phyloP scores from a whole-genome alignment of 805 yeast genomes.

The Candida ipomoeae region DNA sequence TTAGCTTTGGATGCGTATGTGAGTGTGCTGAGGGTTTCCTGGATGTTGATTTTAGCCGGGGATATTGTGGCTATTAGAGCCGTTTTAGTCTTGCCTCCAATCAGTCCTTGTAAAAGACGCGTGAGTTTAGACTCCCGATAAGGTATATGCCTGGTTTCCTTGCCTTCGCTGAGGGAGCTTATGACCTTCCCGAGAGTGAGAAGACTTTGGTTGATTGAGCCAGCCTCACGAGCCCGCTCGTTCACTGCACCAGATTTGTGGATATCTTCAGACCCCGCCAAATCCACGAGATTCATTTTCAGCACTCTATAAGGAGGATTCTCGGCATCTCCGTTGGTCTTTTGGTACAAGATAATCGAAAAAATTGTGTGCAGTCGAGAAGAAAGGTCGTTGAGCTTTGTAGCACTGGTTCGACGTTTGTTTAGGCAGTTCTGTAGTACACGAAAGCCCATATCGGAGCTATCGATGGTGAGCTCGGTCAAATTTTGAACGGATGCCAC shows the following conservation, averaged over 20 bases:
- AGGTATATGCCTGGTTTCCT: conserved; percentile 60
- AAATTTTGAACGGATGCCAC: conserved; percentile 59
- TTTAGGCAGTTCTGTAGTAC: conserved; percentile 54
- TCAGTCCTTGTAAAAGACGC: conserved; percentile 67
- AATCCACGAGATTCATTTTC: conserved; percentile 80
- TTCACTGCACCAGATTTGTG: conserved; percentile 81
- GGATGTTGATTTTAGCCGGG: conserved; percentile 72
- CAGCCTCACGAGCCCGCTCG: conserved; percentile 89
- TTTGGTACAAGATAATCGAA: conserved; percentile 51
- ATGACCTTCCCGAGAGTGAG: conserved; percentile 87
- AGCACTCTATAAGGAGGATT: conserved; percentile 37
- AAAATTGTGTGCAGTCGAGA: conserved; percentile 78
- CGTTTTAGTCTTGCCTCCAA: conserved; percentile 87
- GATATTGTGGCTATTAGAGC: conserved; percentile 84
- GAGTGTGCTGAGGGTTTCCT: conserved; percentile 79
- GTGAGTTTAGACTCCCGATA: conserved; percentile 81
- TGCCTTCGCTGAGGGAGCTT: conserved; percentile 43
- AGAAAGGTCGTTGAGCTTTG: conserved; percentile 69
- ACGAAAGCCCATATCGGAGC: conserved; percentile 53
- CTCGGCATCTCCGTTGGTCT: conserved; percentile 31
- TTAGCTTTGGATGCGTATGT: conserved; percentile 88
- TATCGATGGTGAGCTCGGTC: conserved; percentile 54
- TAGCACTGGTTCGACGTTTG: conserved; percentile 62
- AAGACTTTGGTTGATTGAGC: conserved; percentile 84
- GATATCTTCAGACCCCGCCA: conserved; percentile 94